Evolutionary conservation across 148 eudicot genomes (phyloP), one percentile per base, ranked within the genome.

Genomic region (Amaranthus hypochondriacus): DNA sequence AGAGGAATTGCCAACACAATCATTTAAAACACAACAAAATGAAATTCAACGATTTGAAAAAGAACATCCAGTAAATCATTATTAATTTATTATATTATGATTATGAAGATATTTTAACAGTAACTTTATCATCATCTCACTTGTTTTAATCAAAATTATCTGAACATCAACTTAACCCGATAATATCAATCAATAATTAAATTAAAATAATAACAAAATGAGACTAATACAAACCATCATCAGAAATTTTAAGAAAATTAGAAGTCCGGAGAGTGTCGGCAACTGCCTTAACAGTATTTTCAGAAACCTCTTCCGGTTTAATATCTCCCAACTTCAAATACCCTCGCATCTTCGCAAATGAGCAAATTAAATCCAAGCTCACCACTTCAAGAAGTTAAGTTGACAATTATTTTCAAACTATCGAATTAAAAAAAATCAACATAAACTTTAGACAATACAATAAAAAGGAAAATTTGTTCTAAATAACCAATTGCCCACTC

Each of bases 301-400:
- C 92, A 66, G 95, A 70, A 62, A 93, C 73, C 7, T 85, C 95
- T 70, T 93, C 97, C 48, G 89, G 79, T 80, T 91, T 93, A 15
- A 70, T 80, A 61, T 83, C 87, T 42, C 96, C 97, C 78, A 94
- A 83, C 44, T 82, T 82, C 70, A 94, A 69, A 81, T 94, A 93
- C 48, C 72, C 39, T 75, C 88, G 89, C 98, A 94, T 94, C 77
- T 87, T 88, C 68, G 96, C 67, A 63, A 94, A 94, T 7, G 98
- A 91, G 73, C 93, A 91, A 66, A 94, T 89, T 83, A 94, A 87
- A 9, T 91, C 89, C 97, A 94, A 84, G 75, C 84, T 86, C 62
- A 94, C 91, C 97, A 94, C 98, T 94, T 76, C 66, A 74, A 70
- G 15, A 9, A 75, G 91, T 94, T 74, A 94, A 88, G 96, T 72